Evolutionary conservation across 108 stramenopile species (phyloP).

Genomic region (Skeletonema grethae): DNA sequence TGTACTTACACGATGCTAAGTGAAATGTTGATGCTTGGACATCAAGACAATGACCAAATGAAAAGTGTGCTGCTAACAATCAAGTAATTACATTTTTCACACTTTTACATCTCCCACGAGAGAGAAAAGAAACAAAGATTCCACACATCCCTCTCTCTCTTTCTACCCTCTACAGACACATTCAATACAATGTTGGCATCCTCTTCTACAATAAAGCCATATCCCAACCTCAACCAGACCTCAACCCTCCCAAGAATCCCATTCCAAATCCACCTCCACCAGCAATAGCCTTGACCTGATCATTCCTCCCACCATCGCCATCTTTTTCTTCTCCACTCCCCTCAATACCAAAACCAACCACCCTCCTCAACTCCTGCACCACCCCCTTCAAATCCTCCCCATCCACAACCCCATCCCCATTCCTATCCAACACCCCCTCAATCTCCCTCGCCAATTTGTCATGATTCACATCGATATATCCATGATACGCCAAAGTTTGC

Average conservation of each 20-base stretch:
- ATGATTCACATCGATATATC: slow-evolving; percentile 78
- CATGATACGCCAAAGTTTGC: slow-evolving; percentile 63
- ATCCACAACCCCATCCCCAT: slow-evolving; percentile 43
- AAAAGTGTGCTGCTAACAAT: no score
- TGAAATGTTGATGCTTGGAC: no score
- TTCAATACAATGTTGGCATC: no score
- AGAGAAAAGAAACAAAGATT: no score
- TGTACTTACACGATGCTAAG: no score
- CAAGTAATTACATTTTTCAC: no score
- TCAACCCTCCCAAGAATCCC: slow-evolving; percentile 46
- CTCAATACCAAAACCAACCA: slow-evolving; percentile 37
- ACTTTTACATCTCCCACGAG: no score
- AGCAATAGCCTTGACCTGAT: slow-evolving; percentile 7
- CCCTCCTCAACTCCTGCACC: slow-evolving; percentile 31
- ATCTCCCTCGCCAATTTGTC: slow-evolving; percentile 50
- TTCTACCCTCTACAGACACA: no score
- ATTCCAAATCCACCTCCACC: slow-evolving; percentile 42
- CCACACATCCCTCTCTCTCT: no score
- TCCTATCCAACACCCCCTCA: slow-evolving; percentile 40
- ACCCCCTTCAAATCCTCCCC: slow-evolving; percentile 27
- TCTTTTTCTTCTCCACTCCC: not conserved
- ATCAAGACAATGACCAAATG: no score
- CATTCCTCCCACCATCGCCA: slow-evolving; percentile 6
- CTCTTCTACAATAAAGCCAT: no score
- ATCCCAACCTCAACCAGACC: slow-evolving; percentile 30